Evolutionary conservation across 768 basidiomycete species (phyloP), one percentile per base, ranked within the genome.

Genomic region (Mycena galericulata): DNA sequence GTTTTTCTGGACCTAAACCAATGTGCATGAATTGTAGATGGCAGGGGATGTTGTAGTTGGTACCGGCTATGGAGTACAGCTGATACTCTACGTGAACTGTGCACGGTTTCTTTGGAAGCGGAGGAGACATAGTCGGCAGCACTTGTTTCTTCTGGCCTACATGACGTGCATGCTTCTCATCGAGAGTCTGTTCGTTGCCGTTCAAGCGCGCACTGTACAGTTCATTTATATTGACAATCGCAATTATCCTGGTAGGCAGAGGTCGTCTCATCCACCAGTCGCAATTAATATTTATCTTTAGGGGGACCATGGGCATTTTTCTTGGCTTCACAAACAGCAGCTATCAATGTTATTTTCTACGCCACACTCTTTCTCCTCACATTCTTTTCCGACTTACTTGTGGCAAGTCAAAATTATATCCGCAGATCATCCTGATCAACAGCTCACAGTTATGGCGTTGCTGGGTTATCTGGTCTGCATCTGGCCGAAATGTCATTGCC

Each of bases 271-370:
- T 34, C 41, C 15, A 1, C 7, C 20, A 9, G 1, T 41, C 51
- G 34, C 11, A 4, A 24, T 66, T 2, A 32, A 2, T 9, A 30
- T 10, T 27, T 20, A 20, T 12, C 3, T 45, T 3, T 53, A 49
- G 78, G 24, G 26, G 84, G 84, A 4, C 84, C 85, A 18, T 84
- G 84, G 84, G 61, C 62, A 32, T 85, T 83, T 73, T 84, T 86
- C 74, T 74, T 84, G 26, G 77, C 71, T 32, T 81, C 83, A 0
- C 83, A 83, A 69, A 72, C 82, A 55, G 78, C 82, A 10, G 73
- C 81, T 0, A 77, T 84, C 65, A 83, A 85, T 53, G 82, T 82
- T 22, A 77, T 83, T 49, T 85, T 84, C 70, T 79, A 82, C 59
- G 79, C 81, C 12, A 81, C 79, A 0, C 75, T 85, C 12, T 84